Base-by-base conservation (phyloP, 2,329 filamentous ascomycete species). In the Biscogniauxia sp. region DNA sequence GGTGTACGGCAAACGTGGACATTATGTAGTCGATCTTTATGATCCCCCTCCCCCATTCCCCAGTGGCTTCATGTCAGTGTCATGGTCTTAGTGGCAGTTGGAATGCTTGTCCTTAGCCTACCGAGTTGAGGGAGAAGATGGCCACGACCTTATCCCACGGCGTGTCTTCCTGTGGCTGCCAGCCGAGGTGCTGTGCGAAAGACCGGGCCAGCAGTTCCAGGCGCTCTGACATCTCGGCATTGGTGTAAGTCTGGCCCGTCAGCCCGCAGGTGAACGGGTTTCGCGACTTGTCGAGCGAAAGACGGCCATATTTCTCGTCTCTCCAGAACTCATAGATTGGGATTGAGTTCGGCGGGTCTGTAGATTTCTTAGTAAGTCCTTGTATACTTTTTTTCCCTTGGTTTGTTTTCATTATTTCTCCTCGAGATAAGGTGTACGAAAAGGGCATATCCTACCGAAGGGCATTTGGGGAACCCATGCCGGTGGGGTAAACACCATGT, bases 91-190 rank as follows among this genome's bases (percentile, higher is more conserved):
- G 15, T 52, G 9, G 8, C 20, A 51, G 13, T 20, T 19, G 11
- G 2, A 23, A 13, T 6, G 15, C 9, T 20, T 32, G 20, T n/a
- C 11, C 20, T 25, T 8, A 15, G 57, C 71, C 62, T 64, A 79
- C 74, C 41, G 89, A 89, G 69, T 94, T 95, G 62, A 91, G 73
- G 20, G 86, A 87, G 75, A 90, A 93, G 45, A 92, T 79, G 3
- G 81, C 87, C 51, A 90, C 76, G 20, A 92, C 87, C 75, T 93
- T 93, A 67, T 93, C 89, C 86, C 88, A 93, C 69, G 92, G 88
- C 0, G 84, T 84, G 5, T 88, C 90, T 56, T 84, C 72, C 66
- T 91, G 89, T 1, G 88, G 84, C n/a, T 80, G 72, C 84, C 90
- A 92, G 57, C 85, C 87, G 60, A 93, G 78, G 66, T 91, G 86